Base-by-base conservation (phyloP, 2,329 filamentous ascomycete species). In the Cercospora zeae-maydis region DNA sequence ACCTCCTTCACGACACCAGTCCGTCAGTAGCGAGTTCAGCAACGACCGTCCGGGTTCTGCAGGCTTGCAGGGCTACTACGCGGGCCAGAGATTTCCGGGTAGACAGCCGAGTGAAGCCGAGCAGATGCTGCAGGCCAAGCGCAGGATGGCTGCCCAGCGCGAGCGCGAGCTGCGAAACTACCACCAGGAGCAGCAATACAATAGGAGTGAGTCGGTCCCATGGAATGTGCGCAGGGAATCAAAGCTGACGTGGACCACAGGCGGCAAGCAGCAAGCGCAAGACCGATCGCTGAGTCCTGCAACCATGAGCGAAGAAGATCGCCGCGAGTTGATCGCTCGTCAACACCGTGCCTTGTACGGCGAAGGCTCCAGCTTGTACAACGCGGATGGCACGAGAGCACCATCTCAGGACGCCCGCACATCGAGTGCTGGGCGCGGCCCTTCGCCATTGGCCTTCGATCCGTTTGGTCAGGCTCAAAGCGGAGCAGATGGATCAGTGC, bases 131-230 rank as follows among this genome's bases (percentile, higher is more conserved):
- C 95, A 98, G 87, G 93, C 92, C 74, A 98, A 98, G 86, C 92
- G 95, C 83, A 90, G 93, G 84, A 96, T 98, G 91, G 95, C 95
- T 75, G 95, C 95, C 78, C 95, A 98, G 82, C 91, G 95, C 80
- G 95, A 99, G 84, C 91, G 93, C 80, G 95, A 99, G 83, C 88
- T 99, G 79, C 92, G 95, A 80, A 99, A 98, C 82, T 96, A 98
- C 82, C 95, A 99, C 82, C 96, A 97, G 82, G 95, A 99, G 86
- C 95, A 99, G 86, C 95, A 99, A 87, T 98, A 96, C 82, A 96
- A 98, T 84, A 89, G 93, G 91, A 97, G 95, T 98, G 91, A 69
- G 73, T 73, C 8, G 19, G 42, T 5, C 21, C 8, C 34, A 27
- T 34, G 8, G 27, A 36, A 8, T 8, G 30, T 59, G 39, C 39